Conservation (phyloP, 768 basidiomycete genomes). For the Termitomyces sp. region DNA sequence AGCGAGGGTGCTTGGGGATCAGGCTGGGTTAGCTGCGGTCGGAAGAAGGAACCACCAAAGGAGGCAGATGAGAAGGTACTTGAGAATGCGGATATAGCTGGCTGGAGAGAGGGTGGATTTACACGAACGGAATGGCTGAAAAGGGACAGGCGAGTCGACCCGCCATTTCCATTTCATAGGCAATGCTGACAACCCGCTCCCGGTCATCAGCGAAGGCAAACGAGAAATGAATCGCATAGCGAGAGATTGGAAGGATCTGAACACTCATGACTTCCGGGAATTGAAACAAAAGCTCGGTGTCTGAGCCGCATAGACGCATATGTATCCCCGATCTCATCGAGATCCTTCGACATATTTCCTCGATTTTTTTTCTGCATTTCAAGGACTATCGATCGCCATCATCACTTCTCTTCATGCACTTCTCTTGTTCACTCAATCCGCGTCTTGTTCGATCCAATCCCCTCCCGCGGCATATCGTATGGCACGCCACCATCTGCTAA, state of each 20-base stretch:
- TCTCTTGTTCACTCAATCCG: slow-evolving; percentile 2
- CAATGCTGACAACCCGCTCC: slow-evolving; percentile 5
- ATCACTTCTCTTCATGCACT: slow-evolving; percentile 5
- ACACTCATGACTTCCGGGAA: slow-evolving; percentile 46
- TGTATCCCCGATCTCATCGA: not conserved
- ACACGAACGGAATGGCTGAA: slow-evolving; percentile 54
- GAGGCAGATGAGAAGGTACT: slow-evolving; percentile 30
- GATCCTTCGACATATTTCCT: not conserved
- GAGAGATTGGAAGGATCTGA: slow-evolving; percentile 45
- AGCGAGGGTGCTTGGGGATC: slow-evolving; percentile 34
- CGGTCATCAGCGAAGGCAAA: slow-evolving; percentile 45
- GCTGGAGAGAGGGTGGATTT: slow-evolving; percentile 52
- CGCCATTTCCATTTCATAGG: slow-evolving; percentile 4
- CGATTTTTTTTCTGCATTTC: slow-evolving; percentile 7
- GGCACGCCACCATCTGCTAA: slow-evolving; percentile 12
- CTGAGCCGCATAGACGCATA: slow-evolving; percentile 25
- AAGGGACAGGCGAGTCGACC: slow-evolving; percentile 44
- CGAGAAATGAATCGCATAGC: slow-evolving; percentile 50
- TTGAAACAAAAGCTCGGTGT: slow-evolving; percentile 56
- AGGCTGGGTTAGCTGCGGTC: slow-evolving; percentile 27
- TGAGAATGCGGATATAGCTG: slow-evolving; percentile 32
- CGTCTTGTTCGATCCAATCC: slow-evolving; percentile 12
- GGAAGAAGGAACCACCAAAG: slow-evolving; percentile 29
- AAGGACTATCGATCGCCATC: slow-evolving; percentile 5
- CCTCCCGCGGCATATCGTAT: slow-evolving; percentile 14